Conservation (phyloP, 176 grass and related monocot genomes). For the Tillandsia leiboldiana region DNA sequence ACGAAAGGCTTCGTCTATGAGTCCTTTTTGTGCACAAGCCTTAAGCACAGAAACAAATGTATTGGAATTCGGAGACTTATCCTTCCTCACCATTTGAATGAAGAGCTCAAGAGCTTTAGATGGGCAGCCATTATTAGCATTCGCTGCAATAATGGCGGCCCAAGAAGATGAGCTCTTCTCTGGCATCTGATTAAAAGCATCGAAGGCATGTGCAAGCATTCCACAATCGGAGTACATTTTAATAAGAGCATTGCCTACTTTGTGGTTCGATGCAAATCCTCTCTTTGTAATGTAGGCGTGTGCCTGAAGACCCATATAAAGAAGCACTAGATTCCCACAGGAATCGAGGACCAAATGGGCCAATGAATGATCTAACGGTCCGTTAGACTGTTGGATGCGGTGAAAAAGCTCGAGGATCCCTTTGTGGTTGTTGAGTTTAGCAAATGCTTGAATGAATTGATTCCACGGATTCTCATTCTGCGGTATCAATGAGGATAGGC, state of each 20-base stretch:
- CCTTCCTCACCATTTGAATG: constrained; percentile 37
- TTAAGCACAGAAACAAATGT: constrained; percentile 40
- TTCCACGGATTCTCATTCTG: constrained; percentile 33
- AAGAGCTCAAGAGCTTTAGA: constrained; percentile 37
- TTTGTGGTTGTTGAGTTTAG: constrained; percentile 23
- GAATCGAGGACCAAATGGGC: constrained; percentile 32
- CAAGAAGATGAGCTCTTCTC: constrained; percentile 47
- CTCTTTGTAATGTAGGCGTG: constrained; percentile 49
- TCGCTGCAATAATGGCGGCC: constrained; percentile 44
- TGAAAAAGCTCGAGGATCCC: constrained; percentile 37
- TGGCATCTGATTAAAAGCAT: constrained; percentile 39
- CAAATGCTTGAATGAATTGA: constrained; percentile 27
- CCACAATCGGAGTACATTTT: constrained; percentile 57
- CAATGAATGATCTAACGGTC: constrained; percentile 22
- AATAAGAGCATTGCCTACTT: constrained; percentile 34
- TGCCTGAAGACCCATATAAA: constrained; percentile 37
- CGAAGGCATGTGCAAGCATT: constrained; percentile 34
- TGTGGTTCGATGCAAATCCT: constrained; percentile 28
- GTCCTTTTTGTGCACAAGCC: constrained; percentile 45
- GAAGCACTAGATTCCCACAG: constrained; percentile 23
- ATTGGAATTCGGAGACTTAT: constrained; percentile 28
- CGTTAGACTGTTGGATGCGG: constrained; percentile 26
- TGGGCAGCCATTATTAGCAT: constrained; percentile 36
- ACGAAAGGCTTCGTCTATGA: constrained; percentile 42
- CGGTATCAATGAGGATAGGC: constrained; percentile 29